These are phyloP conservation scores for Lentinula lateritia DNA, from an alignment of 768 basidiomycete species.

Conservation along the genomic window DNA sequence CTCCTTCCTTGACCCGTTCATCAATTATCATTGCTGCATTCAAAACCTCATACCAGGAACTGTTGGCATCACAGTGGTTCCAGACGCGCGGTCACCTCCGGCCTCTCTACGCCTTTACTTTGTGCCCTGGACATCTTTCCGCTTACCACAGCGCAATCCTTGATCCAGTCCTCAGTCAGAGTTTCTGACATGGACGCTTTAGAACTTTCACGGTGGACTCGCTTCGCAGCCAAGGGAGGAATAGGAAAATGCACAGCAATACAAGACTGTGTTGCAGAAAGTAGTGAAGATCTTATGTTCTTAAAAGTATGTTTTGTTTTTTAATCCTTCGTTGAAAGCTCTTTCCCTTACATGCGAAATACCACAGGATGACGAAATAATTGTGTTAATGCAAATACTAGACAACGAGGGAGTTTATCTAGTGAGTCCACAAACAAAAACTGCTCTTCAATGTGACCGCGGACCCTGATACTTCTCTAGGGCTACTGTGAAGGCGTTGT, in stretches of 20 bases:
- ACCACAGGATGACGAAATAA: constrained; percentile 70
- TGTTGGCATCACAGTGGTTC: not conserved
- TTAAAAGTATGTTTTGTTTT: constrained; percentile 50
- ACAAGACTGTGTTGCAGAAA: constrained; percentile 72
- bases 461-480: constrained; percentile 26
- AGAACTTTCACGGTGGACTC: constrained; percentile 75
- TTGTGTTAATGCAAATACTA: constrained; percentile 65
- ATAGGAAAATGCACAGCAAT: constrained; percentile 75
- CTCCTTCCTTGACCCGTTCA: not conserved
- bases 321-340: not conserved
- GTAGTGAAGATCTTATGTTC: constrained; percentile 80
- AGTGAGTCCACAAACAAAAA: constrained; percentile 33
- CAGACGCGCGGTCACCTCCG: not conserved
- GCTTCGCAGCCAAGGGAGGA: constrained; percentile 82
- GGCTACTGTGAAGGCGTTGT: constrained; percentile 88
- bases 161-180: not conserved
- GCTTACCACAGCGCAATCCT: not conserved
- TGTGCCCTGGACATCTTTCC: not conserved
- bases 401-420: constrained; percentile 52
- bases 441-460: not conserved
- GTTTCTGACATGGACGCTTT: constrained; percentile 51
- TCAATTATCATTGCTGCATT: not conserved
- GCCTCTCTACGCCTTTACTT: not conserved
- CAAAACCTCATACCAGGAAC: not conserved
- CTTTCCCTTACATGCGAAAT: not conserved